Percentiles rank a stretch among this genome's conserved stretches.
Conservation (phyloP, 2,329 filamentous ascomycete species). For the Verticillium albo-atrum region DNA sequence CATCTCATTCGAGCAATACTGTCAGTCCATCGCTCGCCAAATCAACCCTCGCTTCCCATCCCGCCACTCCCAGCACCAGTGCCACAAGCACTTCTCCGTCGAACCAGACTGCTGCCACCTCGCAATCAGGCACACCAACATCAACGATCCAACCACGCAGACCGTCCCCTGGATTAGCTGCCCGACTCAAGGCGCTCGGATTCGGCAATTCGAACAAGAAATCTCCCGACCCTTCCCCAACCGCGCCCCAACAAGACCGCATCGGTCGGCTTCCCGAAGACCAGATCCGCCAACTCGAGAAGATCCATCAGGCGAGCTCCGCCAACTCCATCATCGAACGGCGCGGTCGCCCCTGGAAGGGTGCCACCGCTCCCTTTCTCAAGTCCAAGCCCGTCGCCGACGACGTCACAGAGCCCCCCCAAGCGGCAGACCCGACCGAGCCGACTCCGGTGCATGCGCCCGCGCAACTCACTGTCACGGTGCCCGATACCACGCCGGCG, state of each 20-base stretch:
- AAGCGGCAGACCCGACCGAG: neutral
- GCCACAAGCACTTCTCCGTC: slow-evolving; percentile 15
- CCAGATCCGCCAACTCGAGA: slow-evolving; percentile 65
- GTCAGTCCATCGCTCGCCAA: slow-evolving; percentile 4
- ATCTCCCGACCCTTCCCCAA: slow-evolving; percentile 17
- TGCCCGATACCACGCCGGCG: slow-evolving; percentile 18
- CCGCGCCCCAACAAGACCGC: slow-evolving; percentile 31
- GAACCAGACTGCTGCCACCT: slow-evolving; percentile 8
- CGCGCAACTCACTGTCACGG: neutral
- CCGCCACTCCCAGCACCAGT: neutral
- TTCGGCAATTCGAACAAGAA: slow-evolving; percentile 44
- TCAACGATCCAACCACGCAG: slow-evolving; percentile 39
- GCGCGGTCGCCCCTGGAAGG: slow-evolving; percentile 69
- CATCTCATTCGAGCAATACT: slow-evolving; percentile 7
- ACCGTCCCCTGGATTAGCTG: slow-evolving; percentile 60
- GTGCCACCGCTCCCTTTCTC: slow-evolving; percentile 51
- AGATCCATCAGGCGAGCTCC: slow-evolving; percentile 57
- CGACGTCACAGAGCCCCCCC: neutral
- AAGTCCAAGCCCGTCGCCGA: slow-evolving; percentile 22
- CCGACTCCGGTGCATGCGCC: neutral
- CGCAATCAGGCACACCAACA: slow-evolving; percentile 18
- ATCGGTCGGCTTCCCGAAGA: slow-evolving; percentile 68
- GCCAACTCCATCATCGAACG: slow-evolving; percentile 50
- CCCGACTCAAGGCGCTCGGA: slow-evolving; percentile 60
- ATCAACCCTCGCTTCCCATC: neutral